These are phyloP conservation scores for Calycina marina DNA, from an alignment of 2,329 filamentous ascomycete species.

Conservation along the genomic window DNA sequence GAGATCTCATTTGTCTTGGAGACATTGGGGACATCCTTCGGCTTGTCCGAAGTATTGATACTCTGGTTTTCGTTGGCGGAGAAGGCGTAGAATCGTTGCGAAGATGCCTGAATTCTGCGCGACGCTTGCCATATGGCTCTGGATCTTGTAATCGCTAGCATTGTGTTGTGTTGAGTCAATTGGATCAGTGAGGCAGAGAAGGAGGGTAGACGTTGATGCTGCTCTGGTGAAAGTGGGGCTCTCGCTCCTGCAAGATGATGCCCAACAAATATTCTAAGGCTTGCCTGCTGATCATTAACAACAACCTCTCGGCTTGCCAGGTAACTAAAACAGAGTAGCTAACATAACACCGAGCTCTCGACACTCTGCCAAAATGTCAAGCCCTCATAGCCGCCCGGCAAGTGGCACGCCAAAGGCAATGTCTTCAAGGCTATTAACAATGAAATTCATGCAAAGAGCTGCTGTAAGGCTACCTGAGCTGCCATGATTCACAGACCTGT, in stretches of 20 bases:
- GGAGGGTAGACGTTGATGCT: slow-evolving; percentile 6
- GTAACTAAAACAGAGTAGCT: too few relatives aligned
- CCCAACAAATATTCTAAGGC: background rate
- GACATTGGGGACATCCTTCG: slow-evolving; percentile 35
- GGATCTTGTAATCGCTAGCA: slow-evolving; percentile 29
- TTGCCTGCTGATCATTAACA: background rate
- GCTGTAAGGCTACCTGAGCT: too few relatives aligned
- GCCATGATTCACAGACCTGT: too few relatives aligned
- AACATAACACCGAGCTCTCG: too few relatives aligned
- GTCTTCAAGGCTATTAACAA: slow-evolving; percentile 78
- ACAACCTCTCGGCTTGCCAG: too few relatives aligned
- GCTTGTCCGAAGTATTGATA: slow-evolving; percentile 28
- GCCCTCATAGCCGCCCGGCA: slow-evolving; percentile 8
- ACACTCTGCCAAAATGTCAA: slow-evolving; percentile 16
- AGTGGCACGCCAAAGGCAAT: slow-evolving; percentile 45
- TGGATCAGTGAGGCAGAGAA: slow-evolving; percentile 6
- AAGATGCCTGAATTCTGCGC: slow-evolving; percentile 19
- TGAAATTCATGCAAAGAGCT: slow-evolving; percentile 96
- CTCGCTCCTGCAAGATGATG: background rate
- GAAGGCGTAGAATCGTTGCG: slow-evolving; percentile 19
- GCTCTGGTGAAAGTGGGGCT: background rate
- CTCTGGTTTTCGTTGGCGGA: slow-evolving; percentile 35
- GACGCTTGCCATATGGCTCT: slow-evolving; percentile 26
- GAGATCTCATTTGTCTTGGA: slow-evolving; percentile 46
- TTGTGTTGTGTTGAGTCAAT: slow-evolving; percentile 21